Conservation (phyloP, 1,284 basidiomycete genomes). For the Irpex sp. region DNA sequence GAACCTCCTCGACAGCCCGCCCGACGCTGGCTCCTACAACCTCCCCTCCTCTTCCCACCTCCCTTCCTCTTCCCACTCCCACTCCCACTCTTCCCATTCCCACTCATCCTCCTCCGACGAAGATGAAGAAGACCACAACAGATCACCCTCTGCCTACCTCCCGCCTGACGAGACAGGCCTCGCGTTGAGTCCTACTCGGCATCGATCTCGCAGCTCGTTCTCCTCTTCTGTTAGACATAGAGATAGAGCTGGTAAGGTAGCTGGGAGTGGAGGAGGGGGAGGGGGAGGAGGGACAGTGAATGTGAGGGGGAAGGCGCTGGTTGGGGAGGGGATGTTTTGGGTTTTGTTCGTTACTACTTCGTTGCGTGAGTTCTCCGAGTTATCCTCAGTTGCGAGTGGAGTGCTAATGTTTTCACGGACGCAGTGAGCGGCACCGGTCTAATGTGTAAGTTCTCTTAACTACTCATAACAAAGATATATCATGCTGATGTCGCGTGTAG, state of each 20-base stretch:
- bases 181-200: conserved; percentile 24
- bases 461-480: not conserved
- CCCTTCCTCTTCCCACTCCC: too few relatives aligned
- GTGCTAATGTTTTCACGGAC: not conserved
- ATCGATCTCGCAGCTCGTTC: conserved; percentile 19
- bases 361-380: conserved; percentile 44
- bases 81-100: too few relatives aligned
- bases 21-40: conserved; percentile 11
- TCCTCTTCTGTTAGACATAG: conserved; percentile 14
- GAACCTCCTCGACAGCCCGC: conserved; percentile 19
- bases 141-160: conserved; percentile 19
- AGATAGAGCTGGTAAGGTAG: not conserved
- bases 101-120: conserved; percentile 1
- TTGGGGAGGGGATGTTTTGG: conserved; percentile 63
- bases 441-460: conserved; percentile 56
- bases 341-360: conserved; percentile 67
- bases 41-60: too few relatives aligned
- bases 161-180: conserved; percentile 19
- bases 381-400: not conserved
- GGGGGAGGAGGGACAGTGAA: conserved; percentile 32
- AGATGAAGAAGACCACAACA: conserved; percentile 3
- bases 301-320: conserved; percentile 43
- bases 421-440: conserved; percentile 84
- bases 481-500: conserved; percentile 29
- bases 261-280: conserved; percentile 6